A percentile compares a stretch with the other conserved stretches of the same genome.
phyloP scores from a whole-genome alignment of 2,329 filamentous ascomycete genomes.

The Penicillium sp. region DNA sequence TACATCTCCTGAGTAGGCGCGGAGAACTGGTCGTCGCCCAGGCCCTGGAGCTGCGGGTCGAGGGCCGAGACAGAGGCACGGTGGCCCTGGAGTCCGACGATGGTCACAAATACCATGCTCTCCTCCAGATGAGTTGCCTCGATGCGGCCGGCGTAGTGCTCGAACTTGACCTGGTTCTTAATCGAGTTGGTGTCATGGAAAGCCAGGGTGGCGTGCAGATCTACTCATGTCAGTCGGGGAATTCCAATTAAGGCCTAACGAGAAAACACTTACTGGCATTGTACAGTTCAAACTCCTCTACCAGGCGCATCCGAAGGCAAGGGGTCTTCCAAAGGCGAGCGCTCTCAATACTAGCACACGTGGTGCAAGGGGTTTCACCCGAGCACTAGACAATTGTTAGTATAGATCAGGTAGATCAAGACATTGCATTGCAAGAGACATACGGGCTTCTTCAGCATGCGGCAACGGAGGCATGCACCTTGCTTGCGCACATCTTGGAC shows the following conservation, averaged over 20 bases:
- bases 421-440: conserved; percentile 1
- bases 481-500: conserved; percentile 61
- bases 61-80: conserved; percentile 39
- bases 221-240: conserved; percentile 30
- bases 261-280: conserved; percentile 46
- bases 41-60: conserved; percentile 45
- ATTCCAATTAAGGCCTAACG: not conserved
- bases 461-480: conserved; percentile 63
- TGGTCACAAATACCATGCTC: conserved; percentile 51
- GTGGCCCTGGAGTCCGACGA: conserved; percentile 44
- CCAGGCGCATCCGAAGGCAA: conserved; percentile 60
- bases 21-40: conserved; percentile 43
- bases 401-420: not conserved
- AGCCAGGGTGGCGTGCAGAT: conserved; percentile 55
- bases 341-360: conserved; percentile 61
- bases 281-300: conserved; percentile 61
- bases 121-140: conserved; percentile 59
- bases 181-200: conserved; percentile 54
- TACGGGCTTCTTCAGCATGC: conserved; percentile 64
- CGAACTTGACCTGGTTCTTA: conserved; percentile 51
- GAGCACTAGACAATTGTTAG: conserved; percentile 48
- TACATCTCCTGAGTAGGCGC: conserved; percentile 45
- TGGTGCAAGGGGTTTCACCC: conserved; percentile 60
- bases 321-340: conserved; percentile 63
- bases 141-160: conserved; percentile 53